These are phyloP conservation scores for Cutaneotrichosporon cutaneum DNA, from an alignment of 1,284 basidiomycete genomes.

Conservation along the genomic window DNA sequence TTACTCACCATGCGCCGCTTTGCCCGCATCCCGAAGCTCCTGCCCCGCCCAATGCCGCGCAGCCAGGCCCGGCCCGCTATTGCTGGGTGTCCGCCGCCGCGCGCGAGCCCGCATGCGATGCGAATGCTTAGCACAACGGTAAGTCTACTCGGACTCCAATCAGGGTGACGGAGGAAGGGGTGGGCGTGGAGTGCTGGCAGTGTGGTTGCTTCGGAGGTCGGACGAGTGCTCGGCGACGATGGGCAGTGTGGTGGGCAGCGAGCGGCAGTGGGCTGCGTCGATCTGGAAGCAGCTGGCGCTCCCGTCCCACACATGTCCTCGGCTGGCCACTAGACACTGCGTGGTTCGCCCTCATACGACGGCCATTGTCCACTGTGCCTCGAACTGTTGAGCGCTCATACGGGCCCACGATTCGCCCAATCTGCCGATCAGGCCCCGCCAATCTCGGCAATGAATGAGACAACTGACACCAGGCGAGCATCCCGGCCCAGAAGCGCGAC, in stretches of 20 bases:
- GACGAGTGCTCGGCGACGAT: too few relatives aligned
- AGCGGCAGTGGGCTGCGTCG: too few relatives aligned
- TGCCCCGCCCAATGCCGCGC: conserved; percentile 5
- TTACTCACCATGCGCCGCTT: background rate
- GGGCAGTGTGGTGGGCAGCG: too few relatives aligned
- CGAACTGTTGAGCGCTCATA: too few relatives aligned
- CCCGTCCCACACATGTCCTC: too few relatives aligned
- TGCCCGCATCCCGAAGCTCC: conserved; percentile 3
- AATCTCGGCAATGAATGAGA: background rate
- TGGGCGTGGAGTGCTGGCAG: background rate
- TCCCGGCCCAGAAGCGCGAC: background rate
- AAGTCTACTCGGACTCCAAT: background rate
- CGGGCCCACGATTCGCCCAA: background rate
- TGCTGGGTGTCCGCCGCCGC: conserved; percentile 3
- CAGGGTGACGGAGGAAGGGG: too few relatives aligned
- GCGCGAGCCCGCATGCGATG: background rate
- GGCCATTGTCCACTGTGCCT: too few relatives aligned
- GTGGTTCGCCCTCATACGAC: background rate
- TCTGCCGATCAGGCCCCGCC: background rate
- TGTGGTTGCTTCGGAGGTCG: background rate
- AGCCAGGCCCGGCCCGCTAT: conserved; percentile 6
- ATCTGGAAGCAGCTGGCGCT: too few relatives aligned
- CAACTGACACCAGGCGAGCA: background rate
- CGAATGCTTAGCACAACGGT: conserved; percentile 1
- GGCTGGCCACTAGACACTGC: too few relatives aligned